A percentile compares a stretch with the other conserved stretches of the same genome.
Conservation (phyloP, 208 protist genomes). For the Acanthamoeba lenticulata region DNA sequence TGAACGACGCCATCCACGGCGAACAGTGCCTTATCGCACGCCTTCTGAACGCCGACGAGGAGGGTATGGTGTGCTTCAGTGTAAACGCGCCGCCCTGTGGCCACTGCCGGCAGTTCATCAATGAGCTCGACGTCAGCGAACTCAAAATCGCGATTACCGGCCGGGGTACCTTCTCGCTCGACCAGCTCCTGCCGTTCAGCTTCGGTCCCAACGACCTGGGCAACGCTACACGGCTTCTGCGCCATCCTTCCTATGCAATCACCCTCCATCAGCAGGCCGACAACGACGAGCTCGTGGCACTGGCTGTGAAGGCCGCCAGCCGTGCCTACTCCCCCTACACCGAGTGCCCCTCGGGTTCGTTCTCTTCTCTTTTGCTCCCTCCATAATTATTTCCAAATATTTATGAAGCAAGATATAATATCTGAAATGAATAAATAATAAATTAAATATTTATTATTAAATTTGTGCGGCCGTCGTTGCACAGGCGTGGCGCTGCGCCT, state of each 20-base stretch:
- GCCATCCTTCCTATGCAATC: background rate
- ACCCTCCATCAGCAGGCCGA: background rate
- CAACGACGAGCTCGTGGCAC: background rate
- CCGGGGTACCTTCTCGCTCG: background rate
- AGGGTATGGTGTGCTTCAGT: background rate
- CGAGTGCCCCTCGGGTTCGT: constrained; percentile 9
- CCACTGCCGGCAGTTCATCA: constrained; percentile 52
- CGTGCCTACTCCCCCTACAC: constrained; percentile 34
- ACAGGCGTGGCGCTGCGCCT: constrained; percentile 28
- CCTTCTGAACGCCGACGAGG: background rate
- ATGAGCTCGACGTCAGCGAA: background rate
- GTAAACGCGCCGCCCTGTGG: constrained; percentile 29
- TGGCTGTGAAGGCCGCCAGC: background rate
- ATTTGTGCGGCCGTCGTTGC: background rate
- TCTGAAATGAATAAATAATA: no score
- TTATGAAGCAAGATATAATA: no score
- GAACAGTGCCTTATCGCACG: constrained; percentile 27
- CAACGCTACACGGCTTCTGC: background rate
- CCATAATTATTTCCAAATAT: background rate
- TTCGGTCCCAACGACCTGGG: constrained; percentile 31
- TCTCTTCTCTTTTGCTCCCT: background rate
- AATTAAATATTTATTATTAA: no score
- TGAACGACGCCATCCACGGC: constrained; percentile 15
- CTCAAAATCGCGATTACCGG: constrained; percentile 11
- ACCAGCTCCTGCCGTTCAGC: background rate